Base-by-base conservation (phyloP, 179 eudicot species). In the Amaranthus tricolor region DNA sequence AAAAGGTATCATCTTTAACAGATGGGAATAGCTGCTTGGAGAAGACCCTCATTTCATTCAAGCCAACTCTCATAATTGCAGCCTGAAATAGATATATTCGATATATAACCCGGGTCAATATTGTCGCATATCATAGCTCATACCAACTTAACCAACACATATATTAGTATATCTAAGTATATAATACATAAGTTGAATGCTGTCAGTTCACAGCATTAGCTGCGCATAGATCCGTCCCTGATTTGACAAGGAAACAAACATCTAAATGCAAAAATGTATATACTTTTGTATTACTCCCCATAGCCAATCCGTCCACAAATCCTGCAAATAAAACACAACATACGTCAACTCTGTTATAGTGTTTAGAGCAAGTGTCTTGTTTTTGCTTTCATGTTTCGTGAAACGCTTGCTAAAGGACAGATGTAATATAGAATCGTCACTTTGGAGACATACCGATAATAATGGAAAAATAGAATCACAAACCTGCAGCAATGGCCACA, bases 271-370 rank as follows among this genome's bases (percentile, higher is more conserved):
- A 51, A 71, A 45, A 15, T 21, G 5, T 60, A 71, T 74, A 77
- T 79, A 88, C 99, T 90, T 95, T 93, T 13, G 99, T 91, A 83
- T 95, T 95, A 70, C 88, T 91, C 72, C 99, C 98, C 99, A 95
- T 87, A 62, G 87, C 89, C 82, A 95, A 81, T 68, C 99, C 99
- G 77, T 95, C 99, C 77, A 95, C 99, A 71, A 95, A 89, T 63
- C 99, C 99, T 91, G 84, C 74, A 70, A 65, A 82, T 57, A 44
- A 63, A 53, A 40, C 15, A 70, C 45, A 21, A 9, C 11, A 48
- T 56, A 59, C n/a, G 47, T 6, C 71, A 5, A 14, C 49, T 51
- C 9, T n/a, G 61, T 31, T 53, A 14, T 1, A 21, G 0, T 43
- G 10, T 40, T 56, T 40, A 7, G 24, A 43, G 40, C 40, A 31